phyloP scores from a whole-genome alignment of 2,329 filamentous ascomycete genomes.

The Scedosporium dehoogii region DNA sequence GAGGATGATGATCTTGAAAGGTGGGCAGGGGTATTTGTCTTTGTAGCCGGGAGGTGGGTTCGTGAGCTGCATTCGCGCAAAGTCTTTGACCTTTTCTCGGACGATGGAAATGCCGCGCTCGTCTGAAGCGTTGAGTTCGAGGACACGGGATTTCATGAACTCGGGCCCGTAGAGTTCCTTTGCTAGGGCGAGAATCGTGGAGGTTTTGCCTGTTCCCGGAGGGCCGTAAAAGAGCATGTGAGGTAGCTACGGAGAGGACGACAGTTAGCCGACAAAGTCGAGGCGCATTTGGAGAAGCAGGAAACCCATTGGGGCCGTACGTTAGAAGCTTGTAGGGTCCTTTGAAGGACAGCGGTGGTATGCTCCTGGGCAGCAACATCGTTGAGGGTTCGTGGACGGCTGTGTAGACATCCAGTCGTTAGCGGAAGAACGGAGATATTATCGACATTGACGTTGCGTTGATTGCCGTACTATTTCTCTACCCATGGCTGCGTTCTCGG shows the following conservation, averaged over 20 bases:
- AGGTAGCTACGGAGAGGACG: constrained; percentile 53
- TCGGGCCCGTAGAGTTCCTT: constrained; percentile 97
- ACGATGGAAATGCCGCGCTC: constrained; percentile 97
- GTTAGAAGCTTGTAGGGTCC: constrained; percentile 90
- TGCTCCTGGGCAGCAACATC: constrained; percentile 98
- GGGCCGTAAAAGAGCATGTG: constrained; percentile 99
- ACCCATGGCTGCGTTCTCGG: constrained; percentile 84
- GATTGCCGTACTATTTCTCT: constrained; percentile 77
- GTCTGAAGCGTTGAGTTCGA: constrained; percentile 97
- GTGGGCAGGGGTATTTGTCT: constrained; percentile 77
- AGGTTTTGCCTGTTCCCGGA: constrained; percentile 95
- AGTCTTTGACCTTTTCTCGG: constrained; percentile 95
- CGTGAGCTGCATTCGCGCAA: constrained; percentile 88
- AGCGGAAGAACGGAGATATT: background rate
- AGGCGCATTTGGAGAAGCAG: constrained; percentile 4
- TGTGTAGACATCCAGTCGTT: constrained; percentile 24
- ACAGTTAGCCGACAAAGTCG: background rate
- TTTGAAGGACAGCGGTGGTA: constrained; percentile 83
- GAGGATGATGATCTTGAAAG: constrained; percentile 97
- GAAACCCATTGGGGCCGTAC: constrained; percentile 29
- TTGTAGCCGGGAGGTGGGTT: constrained; percentile 64
- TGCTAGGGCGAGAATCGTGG: constrained; percentile 89
- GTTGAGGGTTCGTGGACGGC: constrained; percentile 83
- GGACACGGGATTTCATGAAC: constrained; percentile 85
- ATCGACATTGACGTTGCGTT: constrained; percentile 16